These are phyloP conservation scores for Anthracocystis setariae DNA, from an alignment of 1,284 basidiomycete species.

Conservation along the genomic window DNA sequence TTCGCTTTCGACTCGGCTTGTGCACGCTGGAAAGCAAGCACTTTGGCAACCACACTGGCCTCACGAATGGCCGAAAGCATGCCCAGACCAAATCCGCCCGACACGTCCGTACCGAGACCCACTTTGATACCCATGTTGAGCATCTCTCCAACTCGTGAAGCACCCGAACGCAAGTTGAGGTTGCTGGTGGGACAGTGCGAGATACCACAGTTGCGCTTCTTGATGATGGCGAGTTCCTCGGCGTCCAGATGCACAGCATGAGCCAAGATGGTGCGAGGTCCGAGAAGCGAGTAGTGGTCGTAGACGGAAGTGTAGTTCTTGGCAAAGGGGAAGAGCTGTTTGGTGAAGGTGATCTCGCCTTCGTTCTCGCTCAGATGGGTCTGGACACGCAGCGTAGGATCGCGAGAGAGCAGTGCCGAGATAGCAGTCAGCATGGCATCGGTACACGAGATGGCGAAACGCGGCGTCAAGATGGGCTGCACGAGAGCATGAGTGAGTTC, in stretches of 20 bases:
- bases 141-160: conserved; percentile 80
- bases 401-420: conserved; percentile 71
- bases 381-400: conserved; percentile 78
- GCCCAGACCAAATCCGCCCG: conserved; percentile 85
- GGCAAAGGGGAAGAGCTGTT: conserved; percentile 73
- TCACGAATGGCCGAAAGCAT: conserved; percentile 84
- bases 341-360: conserved; percentile 78
- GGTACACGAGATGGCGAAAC: conserved; percentile 93
- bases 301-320: conserved; percentile 74
- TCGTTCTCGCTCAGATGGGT: conserved; percentile 92
- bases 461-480: conserved; percentile 89
- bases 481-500: conserved; percentile 71
- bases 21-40: conserved; percentile 69
- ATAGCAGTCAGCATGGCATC: conserved; percentile 76
- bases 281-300: conserved; percentile 80
- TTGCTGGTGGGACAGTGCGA: conserved; percentile 91
- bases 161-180: conserved; percentile 85
- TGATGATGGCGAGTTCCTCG: conserved; percentile 80
- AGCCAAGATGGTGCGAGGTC: conserved; percentile 83
- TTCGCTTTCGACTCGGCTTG: conserved; percentile 43
- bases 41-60: conserved; percentile 84
- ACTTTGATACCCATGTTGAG: conserved; percentile 88
- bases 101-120: conserved; percentile 84
- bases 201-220: conserved; percentile 77
- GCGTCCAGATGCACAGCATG: conserved; percentile 84